phyloP scores from a whole-genome alignment of 2,329 filamentous ascomycete genomes.

The Keithomyces neogunnii region DNA sequence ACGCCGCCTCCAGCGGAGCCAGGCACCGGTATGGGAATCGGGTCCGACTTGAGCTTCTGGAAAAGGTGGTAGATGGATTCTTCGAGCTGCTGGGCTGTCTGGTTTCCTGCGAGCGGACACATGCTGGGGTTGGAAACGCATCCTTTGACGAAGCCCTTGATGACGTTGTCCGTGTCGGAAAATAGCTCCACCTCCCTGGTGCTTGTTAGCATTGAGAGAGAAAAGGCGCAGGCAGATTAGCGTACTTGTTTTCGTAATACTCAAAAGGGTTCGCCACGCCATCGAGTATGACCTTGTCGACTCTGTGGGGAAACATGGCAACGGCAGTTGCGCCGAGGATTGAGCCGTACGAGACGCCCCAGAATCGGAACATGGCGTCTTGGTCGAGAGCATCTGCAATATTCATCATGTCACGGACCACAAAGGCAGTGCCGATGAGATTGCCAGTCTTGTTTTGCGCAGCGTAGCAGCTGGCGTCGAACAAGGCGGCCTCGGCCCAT shows the following conservation, averaged over 20 bases:
- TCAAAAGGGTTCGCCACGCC: slow-evolving; percentile 23
- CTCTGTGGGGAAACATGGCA: slow-evolving; percentile 29
- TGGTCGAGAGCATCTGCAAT: slow-evolving; percentile 33
- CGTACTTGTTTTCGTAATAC: slow-evolving; percentile 16
- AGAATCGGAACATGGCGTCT: slow-evolving; percentile 29
- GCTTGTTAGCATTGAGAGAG: not conserved
- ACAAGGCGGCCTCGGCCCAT: slow-evolving; percentile 15
- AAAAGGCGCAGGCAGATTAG: not conserved
- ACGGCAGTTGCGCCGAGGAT: slow-evolving; percentile 27
- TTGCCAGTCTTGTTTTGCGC: slow-evolving; percentile 19
- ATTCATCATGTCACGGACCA: slow-evolving; percentile 33
- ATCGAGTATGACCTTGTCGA: slow-evolving; percentile 24
- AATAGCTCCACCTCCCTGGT: slow-evolving; percentile 16
- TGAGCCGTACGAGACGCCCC: slow-evolving; percentile 32
- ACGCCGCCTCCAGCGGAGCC: not conserved
- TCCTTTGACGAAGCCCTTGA: slow-evolving; percentile 15
- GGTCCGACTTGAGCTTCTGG: slow-evolving; percentile 14
- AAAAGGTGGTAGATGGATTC: slow-evolving; percentile 14
- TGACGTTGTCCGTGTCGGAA: slow-evolving; percentile 16
- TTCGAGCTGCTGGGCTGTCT: slow-evolving; percentile 15
- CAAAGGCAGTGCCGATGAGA: slow-evolving; percentile 33
- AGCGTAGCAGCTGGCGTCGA: slow-evolving; percentile 13
- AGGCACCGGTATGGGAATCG: slow-evolving; percentile 7
- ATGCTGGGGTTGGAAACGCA: slow-evolving; percentile 14
- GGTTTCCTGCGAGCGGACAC: slow-evolving; percentile 15